Evolutionary conservation across 2,329 filamentous ascomycete species (phyloP), one percentile per base, ranked within the genome.

Genomic region (Xylariaceae sp.): DNA sequence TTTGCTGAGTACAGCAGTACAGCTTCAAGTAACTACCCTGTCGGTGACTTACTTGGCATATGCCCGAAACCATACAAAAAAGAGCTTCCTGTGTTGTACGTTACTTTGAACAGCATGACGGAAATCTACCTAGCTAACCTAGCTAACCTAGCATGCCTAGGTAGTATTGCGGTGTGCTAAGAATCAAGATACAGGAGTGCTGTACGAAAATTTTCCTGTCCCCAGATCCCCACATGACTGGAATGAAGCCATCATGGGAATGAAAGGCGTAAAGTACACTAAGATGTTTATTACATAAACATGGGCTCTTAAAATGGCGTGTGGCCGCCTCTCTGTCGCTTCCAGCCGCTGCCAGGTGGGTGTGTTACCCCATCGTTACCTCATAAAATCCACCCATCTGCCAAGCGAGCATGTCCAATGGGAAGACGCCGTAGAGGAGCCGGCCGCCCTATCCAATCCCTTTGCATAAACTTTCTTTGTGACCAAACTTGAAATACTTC

Each of bases 361-460:
- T 34, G 30, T 30, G 43, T 56, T 56, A 56, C 52, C 46, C 40
- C 45, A 54, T 52, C 38, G 48, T 56, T 57, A 56, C 54, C 50
- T 44, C 51, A 56, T 57, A 39, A 45, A 42, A 57, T 57, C 54
- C 54, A 57, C 53, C 33, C 34, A 16, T 31, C 32, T 40, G 28
- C 47, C 38, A 38, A 45, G 44, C 13, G 31, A 42, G 27, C 13
- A 37, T 46, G 31, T 45, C 38, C 36, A 38, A 41, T 47, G 9
- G 3, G 38, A 40, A 47, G 41, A 38, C 36, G 37, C 34, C 46
- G 28, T 9, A 13, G 26, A 26, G n/a, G n/a, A n/a, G n/a, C n/a
- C 21, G 29, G 15, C 11, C 27, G 28, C 8, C 37, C 40, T 46
- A 36, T 43, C 30, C 32, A 9, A 33, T 26, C 26, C 11, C 11